Conservation (phyloP, 441 rosid species). For the Adansonia grandidieri region DNA sequence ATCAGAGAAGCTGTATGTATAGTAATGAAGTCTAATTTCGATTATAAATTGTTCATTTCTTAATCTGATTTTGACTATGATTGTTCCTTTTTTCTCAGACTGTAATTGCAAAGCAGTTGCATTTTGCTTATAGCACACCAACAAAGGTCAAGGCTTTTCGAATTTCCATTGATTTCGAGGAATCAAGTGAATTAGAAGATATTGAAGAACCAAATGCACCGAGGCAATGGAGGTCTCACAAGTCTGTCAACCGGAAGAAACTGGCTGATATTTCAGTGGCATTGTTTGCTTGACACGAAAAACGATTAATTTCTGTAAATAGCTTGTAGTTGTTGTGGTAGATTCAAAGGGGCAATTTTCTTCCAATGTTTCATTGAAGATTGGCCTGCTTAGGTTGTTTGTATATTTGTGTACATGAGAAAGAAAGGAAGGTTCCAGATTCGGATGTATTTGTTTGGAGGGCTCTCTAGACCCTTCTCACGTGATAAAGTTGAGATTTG, state of each 20-base stretch:
- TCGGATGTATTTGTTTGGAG: conserved; percentile 23
- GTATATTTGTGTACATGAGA: conserved; percentile 30
- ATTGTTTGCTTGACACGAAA: conserved; percentile 48
- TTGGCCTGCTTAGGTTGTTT: conserved; percentile 20
- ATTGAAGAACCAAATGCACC: conserved; percentile 78
- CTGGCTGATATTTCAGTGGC: conserved; percentile 56
- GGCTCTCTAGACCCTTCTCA: conserved; percentile 33
- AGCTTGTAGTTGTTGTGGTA: conserved; percentile 19
- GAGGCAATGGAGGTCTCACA: conserved; percentile 34
- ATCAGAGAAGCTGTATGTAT: conserved; percentile 80
- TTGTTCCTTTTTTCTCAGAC: conserved; percentile 45
- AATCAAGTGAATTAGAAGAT: conserved; percentile 40
- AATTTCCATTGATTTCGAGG: conserved; percentile 38
- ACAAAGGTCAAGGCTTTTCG: conserved; percentile 59
- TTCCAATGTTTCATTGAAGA: conserved; percentile 54
- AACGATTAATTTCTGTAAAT: conserved; percentile 15
- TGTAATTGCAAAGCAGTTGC: conserved; percentile 52
- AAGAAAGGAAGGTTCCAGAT: conserved; percentile 5
- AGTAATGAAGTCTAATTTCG: neutral
- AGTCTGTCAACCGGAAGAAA: conserved; percentile 44
- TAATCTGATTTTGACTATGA: conserved; percentile 8
- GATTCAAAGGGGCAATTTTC: conserved; percentile 30
- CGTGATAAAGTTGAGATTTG: conserved; percentile 20
- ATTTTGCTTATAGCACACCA: conserved; percentile 75
- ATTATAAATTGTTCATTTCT: neutral